Evolutionary conservation across 768 basidiomycete genomes (phyloP), one percentile per base, ranked within the genome.

Genomic region (Mycena kentingensis): DNA sequence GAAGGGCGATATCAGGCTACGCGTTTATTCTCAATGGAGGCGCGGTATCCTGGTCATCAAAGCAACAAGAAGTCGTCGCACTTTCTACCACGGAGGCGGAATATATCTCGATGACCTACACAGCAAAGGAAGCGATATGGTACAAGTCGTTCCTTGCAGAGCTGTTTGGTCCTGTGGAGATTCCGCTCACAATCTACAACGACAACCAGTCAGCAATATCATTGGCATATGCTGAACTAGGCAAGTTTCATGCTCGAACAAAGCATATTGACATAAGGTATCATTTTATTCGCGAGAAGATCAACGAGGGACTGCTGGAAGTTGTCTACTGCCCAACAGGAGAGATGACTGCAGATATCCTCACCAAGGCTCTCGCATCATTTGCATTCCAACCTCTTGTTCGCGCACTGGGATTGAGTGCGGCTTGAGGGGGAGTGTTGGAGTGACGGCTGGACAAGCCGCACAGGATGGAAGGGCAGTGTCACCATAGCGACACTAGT

Each of bases 231-330:
- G 49, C 60, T 0, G 46, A 51, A 6, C 64, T 70, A 43, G 61
- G 64, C 13, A 51, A 61, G 21, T 63, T 61, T 36, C 67, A 71
- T 26, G 39, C 61, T 5, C 57, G 66, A 10, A 60, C 67, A 2
- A 73, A 72, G 49, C 72, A 73, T 56, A 67, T 73, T 42, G 65
- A 68, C 37, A 60, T 69, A 16, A 58, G 62, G 8, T 62, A 68
- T 36, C 70, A 74, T 44, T 69, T 63, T 53, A 65, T 73, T 35
- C 64, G 67, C 1, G 64, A 73, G 26, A 61, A 65, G 29, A 57
- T 67, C 15, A 45, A 55, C 10, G 54, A 63, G n/a, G 57, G 56
- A 4, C 52, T 55, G 2, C 53, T 76, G 24, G 25, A 38, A 2
- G 46, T 70, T 15, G 8, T 39, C 3, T 68, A 70, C 41, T 64